Base-by-base conservation (phyloP, 768 basidiomycete genomes). In the Cystobasidium tubakii region DNA sequence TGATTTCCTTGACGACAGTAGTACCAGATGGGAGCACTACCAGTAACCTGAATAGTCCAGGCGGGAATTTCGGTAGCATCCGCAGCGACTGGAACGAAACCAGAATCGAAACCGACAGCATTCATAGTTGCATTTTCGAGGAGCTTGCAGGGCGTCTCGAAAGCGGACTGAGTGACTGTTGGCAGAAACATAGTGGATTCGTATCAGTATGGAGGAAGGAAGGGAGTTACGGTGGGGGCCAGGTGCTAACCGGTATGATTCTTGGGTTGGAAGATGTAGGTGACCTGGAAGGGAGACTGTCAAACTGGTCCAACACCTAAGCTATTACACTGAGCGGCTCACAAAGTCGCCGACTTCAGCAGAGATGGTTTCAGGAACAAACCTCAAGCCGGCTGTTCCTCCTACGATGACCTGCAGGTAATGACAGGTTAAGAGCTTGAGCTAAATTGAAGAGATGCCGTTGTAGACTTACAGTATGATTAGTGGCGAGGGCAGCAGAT, bases 141-240 rank as follows among this genome's bases (percentile, higher is more conserved):
- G 67, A 83, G 83, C 12, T 82, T 33, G 80, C 79, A 80, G 0
- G 83, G 83, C 9, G 79, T 81, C 34, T 81, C 80, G 75, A 87
- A 85, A 21, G 84, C 81, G 1, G 73, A 79, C 79, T 80, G 79
- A 23, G 81, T 84, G 78, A 82, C 78, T n/a, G 85, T 85, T n/a
- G 53, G 82, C 88, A 87, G 80, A 64, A 17, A 34, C 7, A 31
- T 6, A 6, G 7, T 10, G 13, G 46, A 33, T 46, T 66, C 3
- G 46, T 50, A 29, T 15, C 13, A 33, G 25, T 12, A 23, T 33
- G 13, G 4, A 27, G 3, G 34, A 43, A 46, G n/a, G 42, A n/a
- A 43, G 33, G 13, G 29, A 6, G 27, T 21, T 3, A 33, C n/a
- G 44, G 13, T 29, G 15, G 23, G 3, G 34, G 7, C 4, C 6